phyloP scores from a whole-genome alignment of 1,139 yeast species.

The Taphrina confusa region DNA sequence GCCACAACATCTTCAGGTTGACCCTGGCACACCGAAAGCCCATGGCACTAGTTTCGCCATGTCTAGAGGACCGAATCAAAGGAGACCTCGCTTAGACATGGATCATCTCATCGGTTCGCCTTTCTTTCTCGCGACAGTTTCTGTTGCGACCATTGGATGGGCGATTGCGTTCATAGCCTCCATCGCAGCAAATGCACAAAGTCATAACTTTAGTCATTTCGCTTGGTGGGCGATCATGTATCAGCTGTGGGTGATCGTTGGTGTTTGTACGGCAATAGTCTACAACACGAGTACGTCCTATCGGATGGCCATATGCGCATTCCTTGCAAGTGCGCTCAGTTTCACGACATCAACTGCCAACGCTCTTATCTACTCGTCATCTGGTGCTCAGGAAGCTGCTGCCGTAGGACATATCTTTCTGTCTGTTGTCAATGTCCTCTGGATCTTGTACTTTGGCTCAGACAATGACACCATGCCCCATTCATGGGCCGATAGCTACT shows the following conservation, averaged over 20 bases:
- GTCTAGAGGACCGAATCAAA: not conserved
- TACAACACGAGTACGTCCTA: not conserved
- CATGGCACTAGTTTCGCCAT: not conserved
- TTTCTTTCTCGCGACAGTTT: conserved; percentile 21
- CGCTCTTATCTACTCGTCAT: conserved; percentile 67
- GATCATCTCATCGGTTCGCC: conserved; percentile 28
- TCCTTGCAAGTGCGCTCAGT: conserved; percentile 26
- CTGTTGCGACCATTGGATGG: conserved; percentile 55
- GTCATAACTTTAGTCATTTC: conserved; percentile 65
- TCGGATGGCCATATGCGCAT: conserved; percentile 19
- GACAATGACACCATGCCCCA: conserved; percentile 62
- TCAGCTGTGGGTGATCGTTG: conserved; percentile 61
- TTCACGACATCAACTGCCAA: conserved; percentile 63
- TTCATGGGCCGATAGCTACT: conserved; percentile 71
- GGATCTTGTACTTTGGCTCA: conserved; percentile 79
- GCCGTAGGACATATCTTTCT: conserved; percentile 88
- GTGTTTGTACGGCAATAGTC: conserved; percentile 47
- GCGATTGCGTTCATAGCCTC: conserved; percentile 84
- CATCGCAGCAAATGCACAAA: conserved; percentile 53
- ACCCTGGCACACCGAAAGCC: conserved; percentile 10
- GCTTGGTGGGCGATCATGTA: conserved; percentile 98
- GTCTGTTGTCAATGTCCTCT: conserved; percentile 71
- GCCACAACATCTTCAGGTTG: conserved; percentile 5
- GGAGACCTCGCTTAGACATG: not conserved
- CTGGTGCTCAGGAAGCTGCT: conserved; percentile 74